phyloP scores from a whole-genome alignment of 176 grass and related monocot species.

The Otatea glauca region DNA sequence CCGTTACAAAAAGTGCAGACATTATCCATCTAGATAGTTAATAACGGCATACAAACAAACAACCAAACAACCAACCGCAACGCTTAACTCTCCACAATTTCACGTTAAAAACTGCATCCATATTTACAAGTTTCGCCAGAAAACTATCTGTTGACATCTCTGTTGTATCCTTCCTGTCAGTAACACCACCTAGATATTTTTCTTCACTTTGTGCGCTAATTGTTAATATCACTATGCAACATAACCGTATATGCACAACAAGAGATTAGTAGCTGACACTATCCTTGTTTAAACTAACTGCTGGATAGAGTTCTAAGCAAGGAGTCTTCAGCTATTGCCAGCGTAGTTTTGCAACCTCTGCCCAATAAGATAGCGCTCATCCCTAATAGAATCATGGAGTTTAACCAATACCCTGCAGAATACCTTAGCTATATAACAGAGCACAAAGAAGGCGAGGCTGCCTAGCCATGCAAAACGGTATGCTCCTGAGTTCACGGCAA shows the following conservation, averaged over 20 bases:
- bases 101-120: conserved; percentile 18
- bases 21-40: too few relatives aligned
- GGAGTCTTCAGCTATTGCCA: conserved; percentile 24
- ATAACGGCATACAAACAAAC: neutral
- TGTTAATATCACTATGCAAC: neutral
- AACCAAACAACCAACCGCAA: neutral
- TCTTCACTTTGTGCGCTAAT: neutral
- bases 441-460: conserved; percentile 17
- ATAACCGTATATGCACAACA: neutral
- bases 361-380: conserved; percentile 58
- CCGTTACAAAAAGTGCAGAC: too few relatives aligned
- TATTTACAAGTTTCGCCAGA: conserved; percentile 31
- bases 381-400: conserved; percentile 58
- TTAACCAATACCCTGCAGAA: conserved; percentile 29
- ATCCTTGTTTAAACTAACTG: conserved; percentile 27
- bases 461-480: conserved; percentile 65
- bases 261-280: neutral
- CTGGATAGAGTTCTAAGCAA: neutral
- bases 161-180: neutral
- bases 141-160: neutral
- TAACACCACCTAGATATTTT: neutral
- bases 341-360: conserved; percentile 51
- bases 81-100: neutral
- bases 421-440: conserved; percentile 39
- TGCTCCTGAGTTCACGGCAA: conserved; percentile 45